A percentile compares a stretch with the other conserved stretches of the same genome.
phyloP scores from a whole-genome alignment of 2,329 filamentous ascomycete species.

The Penicillium sp. region DNA sequence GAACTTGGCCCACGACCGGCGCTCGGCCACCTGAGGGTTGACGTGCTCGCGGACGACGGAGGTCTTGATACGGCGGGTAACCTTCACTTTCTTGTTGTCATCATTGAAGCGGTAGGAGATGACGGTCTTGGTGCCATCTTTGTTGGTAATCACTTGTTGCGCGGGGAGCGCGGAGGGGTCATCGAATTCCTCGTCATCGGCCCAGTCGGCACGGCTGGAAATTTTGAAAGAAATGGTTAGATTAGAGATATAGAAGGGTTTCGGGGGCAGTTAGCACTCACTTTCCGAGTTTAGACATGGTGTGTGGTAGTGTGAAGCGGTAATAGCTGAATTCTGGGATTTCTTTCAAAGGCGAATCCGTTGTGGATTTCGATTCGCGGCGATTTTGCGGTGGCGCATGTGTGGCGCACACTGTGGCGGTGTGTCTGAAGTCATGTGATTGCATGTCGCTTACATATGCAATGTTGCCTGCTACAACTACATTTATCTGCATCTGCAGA shows the following conservation, averaged over 20 bases:
- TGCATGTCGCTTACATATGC: too few relatives aligned
- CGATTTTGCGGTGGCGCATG: conserved; percentile 32
- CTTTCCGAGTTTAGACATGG: conserved; percentile 47
- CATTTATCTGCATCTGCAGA: background rate
- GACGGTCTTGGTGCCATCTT: conserved; percentile 96
- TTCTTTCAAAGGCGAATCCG: conserved; percentile 38
- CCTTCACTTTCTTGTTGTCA: conserved; percentile 92
- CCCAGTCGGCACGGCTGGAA: conserved; percentile 71
- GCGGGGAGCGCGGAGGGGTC: conserved; percentile 79
- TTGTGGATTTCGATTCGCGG: conserved; percentile 41
- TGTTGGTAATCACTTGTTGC: conserved; percentile 87
- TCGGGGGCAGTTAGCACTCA: conserved; percentile 26
- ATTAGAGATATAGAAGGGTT: background rate
- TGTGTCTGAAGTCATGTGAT: conserved; percentile 20
- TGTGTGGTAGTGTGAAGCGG: conserved; percentile 28
- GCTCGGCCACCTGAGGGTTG: conserved; percentile 93
- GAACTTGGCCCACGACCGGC: conserved; percentile 90
- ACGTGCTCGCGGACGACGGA: conserved; percentile 88
- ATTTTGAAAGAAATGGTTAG: conserved; percentile 21
- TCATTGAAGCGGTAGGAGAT: conserved; percentile 89
- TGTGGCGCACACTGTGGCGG: conserved; percentile 37
- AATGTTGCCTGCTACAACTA: too few relatives aligned
- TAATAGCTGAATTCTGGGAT: conserved; percentile 37
- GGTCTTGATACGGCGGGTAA: conserved; percentile 88
- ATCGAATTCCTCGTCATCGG: conserved; percentile 82